Base-by-base conservation (phyloP, 768 basidiomycete species). In the Calocybe gangraenosa region DNA sequence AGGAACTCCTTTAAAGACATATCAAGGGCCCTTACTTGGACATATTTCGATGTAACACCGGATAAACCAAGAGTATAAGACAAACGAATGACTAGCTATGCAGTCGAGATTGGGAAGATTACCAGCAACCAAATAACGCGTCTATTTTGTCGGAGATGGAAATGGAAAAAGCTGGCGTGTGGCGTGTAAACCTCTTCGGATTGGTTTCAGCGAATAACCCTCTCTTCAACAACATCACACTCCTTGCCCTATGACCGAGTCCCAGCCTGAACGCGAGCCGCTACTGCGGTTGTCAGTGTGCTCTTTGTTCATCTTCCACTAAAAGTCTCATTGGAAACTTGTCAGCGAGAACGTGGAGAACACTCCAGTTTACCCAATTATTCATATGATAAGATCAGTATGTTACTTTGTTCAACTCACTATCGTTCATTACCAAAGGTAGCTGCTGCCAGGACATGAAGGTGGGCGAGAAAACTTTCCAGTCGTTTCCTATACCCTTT, bases 361-460 rank as follows among this genome's bases (percentile, higher is more conserved):
- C 33, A 85, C 81, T 0, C 65, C 72, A 20, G 87, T 92, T 1
- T 92, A 87, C 60, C 90, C 91, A 5, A 66, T 89, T 40, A 87
- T 94, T 31, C 88, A 90, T 50, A 75, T 82, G 65, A 87, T 92
- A 52, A 68, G 84, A 65, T 63, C 66, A 40, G 85, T 84, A 49
- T 42, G 79, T 69, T 1, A 11, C 25, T 5, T 28, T 6, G 25
- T 11, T 5, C 25, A 28, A 6, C 25, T 5, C 25, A 11, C 25
- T 28, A 28, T 11, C 11, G 25, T 28, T 28, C 5, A 5, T 28
- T 28, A 28, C 11, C n/a, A n/a, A 28, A 11, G 5, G 25, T 28
- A 28, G 11, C 11, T 5, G 25, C 11, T 30, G 14, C 37, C 33
- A 87, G 84, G 86, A 87, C 60, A 65, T 84, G 28, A 74, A 75